A percentile compares a stretch with the other conserved stretches of the same genome.
Conservation (phyloP, 2,329 filamentous ascomycete genomes). For the Xylariaceae sp. region DNA sequence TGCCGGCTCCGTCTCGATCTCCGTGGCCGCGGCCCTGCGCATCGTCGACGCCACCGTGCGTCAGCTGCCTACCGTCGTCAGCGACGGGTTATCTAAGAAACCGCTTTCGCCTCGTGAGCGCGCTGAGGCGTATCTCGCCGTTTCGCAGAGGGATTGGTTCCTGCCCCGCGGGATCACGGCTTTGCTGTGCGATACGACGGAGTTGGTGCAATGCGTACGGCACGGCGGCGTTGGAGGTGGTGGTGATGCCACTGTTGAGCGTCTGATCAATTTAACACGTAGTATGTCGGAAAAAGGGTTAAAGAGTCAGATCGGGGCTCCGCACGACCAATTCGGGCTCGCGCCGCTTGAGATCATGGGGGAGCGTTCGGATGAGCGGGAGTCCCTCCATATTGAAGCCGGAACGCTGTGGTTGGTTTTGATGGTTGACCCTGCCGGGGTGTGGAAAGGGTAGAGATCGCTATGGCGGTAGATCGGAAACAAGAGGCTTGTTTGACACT, state of each 20-base stretch:
- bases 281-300: not conserved
- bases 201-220: constrained; percentile 6
- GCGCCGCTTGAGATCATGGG: constrained; percentile 9
- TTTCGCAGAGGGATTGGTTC: constrained; percentile 44
- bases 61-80: constrained; percentile 34
- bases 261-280: constrained; percentile 7
- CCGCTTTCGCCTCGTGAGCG: constrained; percentile 42
- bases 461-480: not conserved
- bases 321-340: constrained; percentile 11
- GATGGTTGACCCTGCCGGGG: not conserved
- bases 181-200: constrained; percentile 5
- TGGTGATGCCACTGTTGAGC: not conserved
- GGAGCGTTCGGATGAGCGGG: not conserved
- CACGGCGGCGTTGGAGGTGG: not conserved
- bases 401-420: constrained; percentile 19
- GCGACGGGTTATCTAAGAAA: constrained; percentile 35
- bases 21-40: constrained; percentile 37
- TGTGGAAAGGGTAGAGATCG: not conserved
- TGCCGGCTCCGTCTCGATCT: constrained; percentile 39
- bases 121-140: constrained; percentile 39
- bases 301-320: constrained; percentile 7
- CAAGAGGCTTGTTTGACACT: too few species aligned
- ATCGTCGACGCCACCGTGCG: constrained; percentile 35
- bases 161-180: constrained; percentile 34
- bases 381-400: constrained; percentile 10